A percentile compares a stretch with the other conserved stretches of the same genome.
These are phyloP conservation scores for Coniella vitis DNA, from an alignment of 2,329 filamentous ascomycete species.

Conservation along the genomic window DNA sequence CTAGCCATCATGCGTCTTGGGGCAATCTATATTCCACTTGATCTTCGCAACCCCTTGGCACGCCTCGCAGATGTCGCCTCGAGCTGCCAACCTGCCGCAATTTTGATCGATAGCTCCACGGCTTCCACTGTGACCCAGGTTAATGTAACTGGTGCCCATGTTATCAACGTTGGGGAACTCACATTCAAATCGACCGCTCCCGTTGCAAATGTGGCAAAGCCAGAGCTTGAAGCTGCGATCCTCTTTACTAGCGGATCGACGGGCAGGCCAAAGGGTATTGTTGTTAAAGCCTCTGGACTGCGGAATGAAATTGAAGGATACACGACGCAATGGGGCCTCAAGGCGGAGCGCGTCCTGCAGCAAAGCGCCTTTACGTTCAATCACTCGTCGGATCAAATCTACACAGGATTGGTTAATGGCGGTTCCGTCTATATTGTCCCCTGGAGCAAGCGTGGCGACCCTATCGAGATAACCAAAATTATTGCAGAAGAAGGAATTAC, in stretches of 20 bases:
- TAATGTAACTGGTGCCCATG: background rate
- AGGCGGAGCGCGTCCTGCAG: conserved; percentile 25
- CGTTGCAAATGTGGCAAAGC: conserved; percentile 7
- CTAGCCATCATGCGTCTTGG: conserved; percentile 34
- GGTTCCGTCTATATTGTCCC: conserved; percentile 27
- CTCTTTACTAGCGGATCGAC: conserved; percentile 21
- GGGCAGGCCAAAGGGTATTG: conserved; percentile 29
- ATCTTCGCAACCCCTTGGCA: conserved; percentile 23
- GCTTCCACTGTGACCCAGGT: background rate
- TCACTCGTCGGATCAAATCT: conserved; percentile 25
- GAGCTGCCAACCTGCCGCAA: conserved; percentile 23
- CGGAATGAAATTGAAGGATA: conserved; percentile 17
- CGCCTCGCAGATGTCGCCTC: conserved; percentile 19
- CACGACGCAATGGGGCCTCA: conserved; percentile 9
- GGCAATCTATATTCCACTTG: conserved; percentile 33
- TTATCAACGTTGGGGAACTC: background rate
- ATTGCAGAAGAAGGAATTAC: conserved; percentile 26
- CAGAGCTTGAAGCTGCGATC: conserved; percentile 18
- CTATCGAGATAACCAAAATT: conserved; percentile 23
- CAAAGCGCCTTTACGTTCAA: conserved; percentile 30
- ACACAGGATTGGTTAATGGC: conserved; percentile 25
- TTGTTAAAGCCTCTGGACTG: conserved; percentile 18
- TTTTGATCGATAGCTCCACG: conserved; percentile 13
- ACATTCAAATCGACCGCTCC: background rate
- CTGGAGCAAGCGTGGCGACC: conserved; percentile 24